Evolutionary conservation across 257 asterid species (phyloP).

Genomic region (Catharanthus roseus): DNA sequence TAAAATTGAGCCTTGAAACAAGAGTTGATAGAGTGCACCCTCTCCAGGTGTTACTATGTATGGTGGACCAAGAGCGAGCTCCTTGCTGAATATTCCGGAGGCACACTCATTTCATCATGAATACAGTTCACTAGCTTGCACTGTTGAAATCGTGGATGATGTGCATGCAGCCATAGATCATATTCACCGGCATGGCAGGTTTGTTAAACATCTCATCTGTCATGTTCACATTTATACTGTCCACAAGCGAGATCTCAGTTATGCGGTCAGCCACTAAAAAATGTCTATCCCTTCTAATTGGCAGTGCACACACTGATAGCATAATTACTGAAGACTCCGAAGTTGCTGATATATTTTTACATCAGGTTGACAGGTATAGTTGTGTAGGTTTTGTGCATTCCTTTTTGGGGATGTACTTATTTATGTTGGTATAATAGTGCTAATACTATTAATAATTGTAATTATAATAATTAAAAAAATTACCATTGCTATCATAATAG

Average conservation of each 20-base stretch:
- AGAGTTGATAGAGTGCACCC: not conserved
- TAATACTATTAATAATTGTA: too few relatives aligned
- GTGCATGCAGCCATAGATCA: conserved; percentile 90
- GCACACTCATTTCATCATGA: conserved; percentile 83
- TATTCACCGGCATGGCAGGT: conserved; percentile 88
- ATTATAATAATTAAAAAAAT: too few relatives aligned
- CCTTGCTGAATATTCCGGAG: conserved; percentile 61
- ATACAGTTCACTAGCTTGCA: conserved; percentile 87
- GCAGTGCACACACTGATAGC: conserved; percentile 92
- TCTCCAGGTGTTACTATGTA: conserved; percentile 65
- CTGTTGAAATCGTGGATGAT: conserved; percentile 89
- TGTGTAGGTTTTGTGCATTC: not conserved
- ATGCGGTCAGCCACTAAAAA: conserved; percentile 2
- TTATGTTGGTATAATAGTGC: too few relatives aligned
- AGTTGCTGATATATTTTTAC: conserved; percentile 64
- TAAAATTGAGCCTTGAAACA: not conserved
- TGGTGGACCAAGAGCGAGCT: conserved; percentile 86
- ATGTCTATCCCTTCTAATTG: conserved; percentile 21
- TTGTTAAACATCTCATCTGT: conserved; percentile 19
- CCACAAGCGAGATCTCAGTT: not conserved
- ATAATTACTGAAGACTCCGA: conserved; percentile 70
- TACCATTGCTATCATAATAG: too few relatives aligned
- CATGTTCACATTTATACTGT: not conserved
- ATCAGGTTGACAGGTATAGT: conserved; percentile 56
- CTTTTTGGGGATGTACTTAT: not conserved